Percentiles rank a stretch among this genome's conserved stretches.
Conservation (phyloP, 345 rosid genomes). For the Pistacia integerrima region DNA sequence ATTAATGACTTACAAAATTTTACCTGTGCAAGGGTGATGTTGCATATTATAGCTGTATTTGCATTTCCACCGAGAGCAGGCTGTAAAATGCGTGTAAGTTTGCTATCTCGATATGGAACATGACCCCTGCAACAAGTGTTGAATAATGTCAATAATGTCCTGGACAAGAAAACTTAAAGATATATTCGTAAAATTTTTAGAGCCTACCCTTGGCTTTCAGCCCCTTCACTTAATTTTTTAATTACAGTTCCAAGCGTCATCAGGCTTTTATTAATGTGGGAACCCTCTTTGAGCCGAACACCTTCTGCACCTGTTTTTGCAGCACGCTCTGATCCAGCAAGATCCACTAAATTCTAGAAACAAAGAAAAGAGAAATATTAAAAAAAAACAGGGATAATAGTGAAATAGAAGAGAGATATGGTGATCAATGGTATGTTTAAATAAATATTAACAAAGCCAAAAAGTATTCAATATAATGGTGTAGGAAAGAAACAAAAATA, state of each 20-base stretch:
- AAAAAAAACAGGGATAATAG: not conserved
- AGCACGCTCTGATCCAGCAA: conserved; percentile 99
- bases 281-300: conserved; percentile 91
- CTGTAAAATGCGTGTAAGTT: conserved; percentile 93
- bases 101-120: conserved; percentile 98
- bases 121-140: conserved; percentile 66
- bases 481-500: not conserved
- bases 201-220: conserved; percentile 86
- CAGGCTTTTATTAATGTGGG: conserved; percentile 90
- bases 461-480: not conserved
- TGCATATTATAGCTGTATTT: conserved; percentile 96
- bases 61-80: conserved; percentile 99
- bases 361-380: conserved; percentile 19
- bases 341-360: conserved; percentile 86
- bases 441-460: not conserved
- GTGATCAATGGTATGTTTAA: not conserved
- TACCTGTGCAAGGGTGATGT: conserved; percentile 96
- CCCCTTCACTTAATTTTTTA: conserved; percentile 91
- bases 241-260: conserved; percentile 96
- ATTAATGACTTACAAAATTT: conserved; percentile 12
- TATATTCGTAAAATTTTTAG: conserved; percentile 10
- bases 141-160: conserved; percentile 3
- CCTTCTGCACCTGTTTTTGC: conserved; percentile 99
- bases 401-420: not conserved
- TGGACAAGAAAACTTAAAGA: not conserved